phyloP scores from a whole-genome alignment of 345 rosid genomes.

The Heritiera fomes region DNA sequence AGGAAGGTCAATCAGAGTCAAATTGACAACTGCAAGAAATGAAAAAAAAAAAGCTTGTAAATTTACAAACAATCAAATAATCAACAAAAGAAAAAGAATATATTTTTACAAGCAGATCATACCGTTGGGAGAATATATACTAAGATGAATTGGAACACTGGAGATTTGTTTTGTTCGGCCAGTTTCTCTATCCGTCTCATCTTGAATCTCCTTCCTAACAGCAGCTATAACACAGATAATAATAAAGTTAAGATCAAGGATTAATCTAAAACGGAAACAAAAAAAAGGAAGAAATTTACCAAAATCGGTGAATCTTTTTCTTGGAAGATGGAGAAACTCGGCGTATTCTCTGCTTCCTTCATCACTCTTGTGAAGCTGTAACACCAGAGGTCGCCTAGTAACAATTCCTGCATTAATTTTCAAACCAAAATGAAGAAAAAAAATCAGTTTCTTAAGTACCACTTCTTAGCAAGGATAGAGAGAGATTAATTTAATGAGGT shows the following conservation, averaged over 20 bases:
- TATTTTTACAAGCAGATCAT: background rate
- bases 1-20: slow-evolving; percentile 97
- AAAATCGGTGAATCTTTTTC: slow-evolving; percentile 85
- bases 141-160: slow-evolving; percentile 95
- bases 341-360: slow-evolving; percentile 96
- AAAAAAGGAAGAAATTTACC: slow-evolving; percentile 37
- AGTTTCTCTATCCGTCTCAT: slow-evolving; percentile 99
- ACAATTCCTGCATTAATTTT: slow-evolving; percentile 71
- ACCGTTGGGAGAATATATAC: slow-evolving; percentile 94
- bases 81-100: background rate
- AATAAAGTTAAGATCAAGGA: slow-evolving; percentile 1
- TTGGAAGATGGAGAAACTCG: slow-evolving; percentile 91
- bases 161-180: slow-evolving; percentile 88
- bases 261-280: background rate
- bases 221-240: slow-evolving; percentile 54
- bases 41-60: background rate
- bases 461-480: background rate
- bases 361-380: slow-evolving; percentile 95
- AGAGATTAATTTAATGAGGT: background rate
- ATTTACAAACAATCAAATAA: background rate
- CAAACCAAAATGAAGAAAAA: background rate
- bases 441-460: background rate
- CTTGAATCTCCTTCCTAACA: slow-evolving; percentile 97
- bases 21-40: slow-evolving; percentile 81
- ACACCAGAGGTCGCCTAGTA: slow-evolving; percentile 91